A percentile compares a stretch with the other conserved stretches of the same genome.
Evolutionary conservation across 129 eudicot species (phyloP).

Genomic region (Scalesia atractyloides): DNA sequence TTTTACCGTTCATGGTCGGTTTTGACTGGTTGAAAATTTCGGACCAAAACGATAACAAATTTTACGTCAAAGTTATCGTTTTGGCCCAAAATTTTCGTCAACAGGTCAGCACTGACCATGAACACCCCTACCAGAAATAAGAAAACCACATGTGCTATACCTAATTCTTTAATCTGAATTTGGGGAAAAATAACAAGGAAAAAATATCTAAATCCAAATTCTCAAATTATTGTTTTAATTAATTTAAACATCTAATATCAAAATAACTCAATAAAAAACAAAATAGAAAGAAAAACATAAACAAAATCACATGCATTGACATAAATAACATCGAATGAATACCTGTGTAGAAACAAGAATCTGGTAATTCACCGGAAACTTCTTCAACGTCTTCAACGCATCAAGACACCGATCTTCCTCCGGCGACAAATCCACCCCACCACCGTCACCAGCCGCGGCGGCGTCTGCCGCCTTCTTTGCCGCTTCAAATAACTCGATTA

Average conservation of each 20-base stretch:
- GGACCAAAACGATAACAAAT: too few relatives aligned
- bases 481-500: constrained; percentile 65
- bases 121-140: too few relatives aligned
- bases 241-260: neutral
- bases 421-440: constrained; percentile 32
- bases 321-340: neutral
- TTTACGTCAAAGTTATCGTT: too few relatives aligned
- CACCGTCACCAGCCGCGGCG: constrained; percentile 30
- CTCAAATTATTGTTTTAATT: neutral
- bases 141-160: neutral
- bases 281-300: neutral
- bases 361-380: constrained; percentile 77
- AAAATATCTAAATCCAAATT: neutral
- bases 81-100: too few relatives aligned
- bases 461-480: constrained; percentile 83
- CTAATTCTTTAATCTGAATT: neutral
- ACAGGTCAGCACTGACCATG: too few relatives aligned
- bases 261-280: neutral
- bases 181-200: neutral
- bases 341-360: constrained; percentile 85
- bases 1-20: too few relatives aligned
- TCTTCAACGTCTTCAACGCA: constrained; percentile 58
- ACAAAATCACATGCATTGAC: constrained; percentile 20
- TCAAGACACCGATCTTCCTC: constrained; percentile 89
- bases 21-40: too few relatives aligned